Base-by-base conservation (phyloP, 1,284 basidiomycete species). In the Rhodotorula sp. region DNA sequence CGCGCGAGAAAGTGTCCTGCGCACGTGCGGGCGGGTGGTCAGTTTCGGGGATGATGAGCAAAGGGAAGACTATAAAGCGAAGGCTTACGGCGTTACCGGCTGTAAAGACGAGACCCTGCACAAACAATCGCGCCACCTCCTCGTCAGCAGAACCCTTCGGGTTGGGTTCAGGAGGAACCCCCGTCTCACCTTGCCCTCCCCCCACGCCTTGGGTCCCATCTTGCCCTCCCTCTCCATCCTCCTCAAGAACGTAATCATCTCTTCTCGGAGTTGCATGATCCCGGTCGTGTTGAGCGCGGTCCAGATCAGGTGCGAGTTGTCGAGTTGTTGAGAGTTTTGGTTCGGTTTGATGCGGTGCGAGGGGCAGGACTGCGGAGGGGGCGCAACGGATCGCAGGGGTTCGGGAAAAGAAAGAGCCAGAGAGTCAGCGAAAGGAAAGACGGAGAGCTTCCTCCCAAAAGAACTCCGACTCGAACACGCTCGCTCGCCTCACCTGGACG, bases 1-100 rank as follows among this genome's bases (percentile, higher is more conserved):
- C 83, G 31, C 84, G 80, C n/a, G 78, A 69, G n/a, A 85, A 80
- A 5, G 84, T 85, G 76, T 85, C 84, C 68, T 70, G 68, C 49
- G 21, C 23, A 12, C 39, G 10, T 2, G 39, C 39, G 39, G 12
- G 39, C 39, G 51, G 16, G 26, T 49, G 12, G 21, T 43, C 5
- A 56, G 2, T 16, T 4, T 56, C 29, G 14, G 54, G 52, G 26
- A 51, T 31, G 61, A 12, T 20, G 3, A 65, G n/a, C 23, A n/a
- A 15, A 6, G 26, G 49, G 56, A 3, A 5, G 5, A 7, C 34
- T 34, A 0, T 18, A 16, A 34, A 34, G 34, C 1, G 12, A 23
- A 31, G 10, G 52, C 68, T 34, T 26, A 69, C 68, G 43, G 81
- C 82, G 77, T 85, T 84, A 21, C 84, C 84, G 34, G 84, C 84